Base-by-base conservation (phyloP, 1,284 basidiomycete genomes). In the Ceratobasidium sp. region DNA sequence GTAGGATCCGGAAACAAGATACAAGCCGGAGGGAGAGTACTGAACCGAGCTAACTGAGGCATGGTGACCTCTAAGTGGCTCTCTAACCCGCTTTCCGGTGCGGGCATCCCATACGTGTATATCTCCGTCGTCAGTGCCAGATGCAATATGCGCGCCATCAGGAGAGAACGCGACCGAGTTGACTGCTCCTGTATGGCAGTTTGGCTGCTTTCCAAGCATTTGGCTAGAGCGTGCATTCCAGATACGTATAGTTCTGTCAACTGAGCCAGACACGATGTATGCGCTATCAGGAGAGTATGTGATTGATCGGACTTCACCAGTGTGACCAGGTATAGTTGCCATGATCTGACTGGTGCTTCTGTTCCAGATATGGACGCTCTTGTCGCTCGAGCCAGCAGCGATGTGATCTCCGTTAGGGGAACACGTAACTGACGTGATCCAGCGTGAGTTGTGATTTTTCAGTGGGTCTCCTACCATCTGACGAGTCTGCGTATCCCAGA, bases 71-170 rank as follows among this genome's bases (percentile, higher is more conserved):
- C 15, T 5, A 46, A 67, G n/a, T 23, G 44, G 65, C 26, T 28
- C 44, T 7, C 17, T 46, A 12, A 67, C 10, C 26, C n/a, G 12
- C 17, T 23, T n/a, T 23, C 65, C 65, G 28, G 38, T 50, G 15
- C 23, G 65, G 15, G 23, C 46, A 50, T 67, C 46, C 65, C 65
- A 67, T 4, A 67, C 17, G 12, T 44, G 48, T 15, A 67, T 28
- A 48, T 42, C 17, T 48, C 17, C 17, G 46, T 48, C 46, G 17
- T 48, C 17, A 17, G 46, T 12, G 46, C 46, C 46, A 48, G 46
- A 48, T 10, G 17, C 46, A 48, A 48, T 48, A 17, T 12, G 46
- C 12, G 46, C 46, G 17, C 46, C 46, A 17, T 48, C 17, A 10
- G 46, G 46, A 48, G 46, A 48, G 46, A 12, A 48, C 17, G 46